Base-by-base conservation (phyloP, 2,329 filamentous ascomycete genomes). In the Orbilia javanica region DNA sequence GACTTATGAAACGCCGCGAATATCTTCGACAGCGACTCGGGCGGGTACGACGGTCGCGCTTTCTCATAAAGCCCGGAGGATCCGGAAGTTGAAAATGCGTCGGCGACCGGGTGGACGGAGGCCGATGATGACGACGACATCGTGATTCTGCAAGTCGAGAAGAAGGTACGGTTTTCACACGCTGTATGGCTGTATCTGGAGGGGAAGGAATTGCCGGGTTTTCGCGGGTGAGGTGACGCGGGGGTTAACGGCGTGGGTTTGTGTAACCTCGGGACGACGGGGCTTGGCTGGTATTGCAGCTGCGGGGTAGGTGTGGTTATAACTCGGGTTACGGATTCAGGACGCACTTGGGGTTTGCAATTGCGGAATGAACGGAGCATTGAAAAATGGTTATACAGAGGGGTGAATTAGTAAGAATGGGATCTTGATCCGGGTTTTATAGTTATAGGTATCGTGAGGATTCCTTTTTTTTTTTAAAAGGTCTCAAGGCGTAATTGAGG, bases 41-140 rank as follows among this genome's bases (percentile, higher is more conserved):
- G 8, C 1, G 75, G 75, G 31, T 79, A 79, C 1, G 75, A 74
- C 5, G 75, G 75, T 0, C 75, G 53, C 3, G 75, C 75, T 6
- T 64, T 55, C 20, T 79, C 75, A 39, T 79, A 79, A 13, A 79
- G 68, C 0, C 75, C 75, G n/a, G 75, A 79, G 11, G 63, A 52
- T 29, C 75, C 75, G 29, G 75, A 79, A 6, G 65, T 69, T 7
- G 69, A 65, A 31, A 79, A 79, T 6, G 68, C 75, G 8, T 50
- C 50, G 1, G 75, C 75, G 20, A 79, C 36, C 1, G 75, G 75
- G 34, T 79, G 75, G 6, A 79, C 29, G 8, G 72, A 64, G n/a
- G 53, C 52, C 15, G 39, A 29, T 4, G 60, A 5, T 2, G 20
- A 27, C 8, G 67, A 52, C 8, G 68, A 53, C 57, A 55, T 65